Evolutionary conservation across 2,329 filamentous ascomycete species (phyloP).

Genomic region (Cordyceps javanica): DNA sequence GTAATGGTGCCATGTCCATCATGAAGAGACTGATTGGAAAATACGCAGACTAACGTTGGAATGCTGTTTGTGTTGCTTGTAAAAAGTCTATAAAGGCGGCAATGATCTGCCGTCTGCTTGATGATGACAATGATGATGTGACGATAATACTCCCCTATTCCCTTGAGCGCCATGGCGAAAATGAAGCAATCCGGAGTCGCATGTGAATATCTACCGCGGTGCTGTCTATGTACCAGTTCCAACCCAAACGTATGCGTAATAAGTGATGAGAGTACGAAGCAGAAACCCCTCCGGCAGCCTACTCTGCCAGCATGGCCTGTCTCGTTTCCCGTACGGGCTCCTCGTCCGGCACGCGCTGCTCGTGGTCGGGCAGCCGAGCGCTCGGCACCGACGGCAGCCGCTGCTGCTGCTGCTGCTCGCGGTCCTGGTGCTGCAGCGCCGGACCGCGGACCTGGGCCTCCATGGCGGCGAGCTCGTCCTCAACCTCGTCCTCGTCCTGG

Average conservation of each 20-base stretch:
- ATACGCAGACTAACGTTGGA: slow-evolving; percentile 42
- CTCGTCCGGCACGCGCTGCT: slow-evolving; percentile 16
- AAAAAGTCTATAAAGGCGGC: background rate
- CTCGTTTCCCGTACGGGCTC: slow-evolving; percentile 25
- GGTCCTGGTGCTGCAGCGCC: background rate
- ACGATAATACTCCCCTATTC: background rate
- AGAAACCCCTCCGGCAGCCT: slow-evolving; percentile 5
- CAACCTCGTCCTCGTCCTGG: slow-evolving; percentile 95
- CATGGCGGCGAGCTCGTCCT: slow-evolving; percentile 84
- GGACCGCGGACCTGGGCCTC: slow-evolving; percentile 39
- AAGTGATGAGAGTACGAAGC: background rate
- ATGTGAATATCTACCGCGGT: background rate
- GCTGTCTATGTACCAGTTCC: slow-evolving; percentile 3
- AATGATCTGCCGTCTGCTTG: background rate
- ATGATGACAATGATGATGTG: background rate
- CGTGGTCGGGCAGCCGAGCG: slow-evolving; percentile 26
- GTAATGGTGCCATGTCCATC: slow-evolving; percentile 67
- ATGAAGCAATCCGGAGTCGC: background rate
- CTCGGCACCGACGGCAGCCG: slow-evolving; percentile 26
- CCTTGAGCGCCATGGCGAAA: background rate
- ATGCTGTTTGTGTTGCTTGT: background rate
- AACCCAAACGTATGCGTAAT: background rate
- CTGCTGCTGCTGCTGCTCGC: background rate
- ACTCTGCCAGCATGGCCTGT: slow-evolving; percentile 35
- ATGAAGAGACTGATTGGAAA: slow-evolving; percentile 69